A percentile compares a stretch with the other conserved stretches of the same genome.
These are phyloP conservation scores for Nakazawaea wickerhamii DNA, from an alignment of 805 yeast genomes.

Conservation along the genomic window DNA sequence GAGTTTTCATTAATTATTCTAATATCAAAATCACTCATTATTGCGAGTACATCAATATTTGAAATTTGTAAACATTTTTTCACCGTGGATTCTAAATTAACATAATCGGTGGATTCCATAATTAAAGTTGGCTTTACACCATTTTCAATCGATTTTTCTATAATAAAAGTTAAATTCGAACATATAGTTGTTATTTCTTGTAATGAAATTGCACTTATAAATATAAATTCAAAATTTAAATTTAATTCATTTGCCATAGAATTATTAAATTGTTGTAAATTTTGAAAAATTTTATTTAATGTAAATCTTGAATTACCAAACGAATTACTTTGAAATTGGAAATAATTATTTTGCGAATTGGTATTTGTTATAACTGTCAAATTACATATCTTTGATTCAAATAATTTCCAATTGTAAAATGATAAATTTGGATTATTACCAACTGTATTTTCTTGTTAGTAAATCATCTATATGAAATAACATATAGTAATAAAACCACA, in stretches of 20 bases:
- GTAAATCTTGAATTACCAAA: conserved; percentile 29
- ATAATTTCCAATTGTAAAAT: conserved; percentile 55
- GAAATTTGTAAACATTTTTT: conserved; percentile 31
- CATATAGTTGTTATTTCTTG: conserved; percentile 45
- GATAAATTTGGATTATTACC: conserved; percentile 55
- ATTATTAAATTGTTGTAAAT: conserved; percentile 14
- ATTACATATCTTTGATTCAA: conserved; percentile 36
- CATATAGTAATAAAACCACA: background rate
- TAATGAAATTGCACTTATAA: conserved; percentile 42
- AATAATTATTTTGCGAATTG: conserved; percentile 12
- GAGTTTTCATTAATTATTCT: conserved; percentile 31
- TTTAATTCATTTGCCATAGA: conserved; percentile 3
- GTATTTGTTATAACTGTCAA: conserved; percentile 36
- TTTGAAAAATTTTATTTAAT: conserved; percentile 16
- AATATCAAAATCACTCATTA: conserved; percentile 59
- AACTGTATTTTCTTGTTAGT: conserved; percentile 21
- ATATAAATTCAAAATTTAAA: conserved; percentile 32
- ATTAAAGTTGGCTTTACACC: conserved; percentile 44
- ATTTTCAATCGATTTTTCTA: conserved; percentile 20
- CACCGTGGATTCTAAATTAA: conserved; percentile 68
- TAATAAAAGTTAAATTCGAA: conserved; percentile 29
- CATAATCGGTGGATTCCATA: conserved; percentile 66
- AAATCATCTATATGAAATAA: too few species aligned
- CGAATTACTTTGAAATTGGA: conserved; percentile 27
- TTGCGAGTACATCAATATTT: conserved; percentile 41